Evolutionary conservation across 164 flowering plant genomes (phyloP), one percentile per base, ranked within the genome.

Genomic region (Stephania yunnanensis): DNA sequence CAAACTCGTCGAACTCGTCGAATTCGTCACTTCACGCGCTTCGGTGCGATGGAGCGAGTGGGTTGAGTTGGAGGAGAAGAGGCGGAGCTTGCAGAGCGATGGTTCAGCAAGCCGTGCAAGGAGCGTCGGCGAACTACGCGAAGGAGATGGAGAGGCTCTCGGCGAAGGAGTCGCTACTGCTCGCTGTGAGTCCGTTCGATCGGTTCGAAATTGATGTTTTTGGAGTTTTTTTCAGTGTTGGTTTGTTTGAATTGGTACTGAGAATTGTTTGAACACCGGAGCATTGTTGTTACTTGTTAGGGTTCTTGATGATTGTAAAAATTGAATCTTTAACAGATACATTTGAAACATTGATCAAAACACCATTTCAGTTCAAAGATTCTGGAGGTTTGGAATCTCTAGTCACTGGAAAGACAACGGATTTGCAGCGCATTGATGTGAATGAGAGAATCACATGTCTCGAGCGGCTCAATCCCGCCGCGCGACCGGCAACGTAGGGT

Each of bases 101-200:
- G 92, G 91, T 88, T 22, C 89, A 89, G 79, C 85, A 89, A 81
- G 77, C 87, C 10, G 82, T 81, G 0, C 90, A 80, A 31, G 97
- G 97, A 53, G 88, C 97, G 72, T 88, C 97, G 6, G 92, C 93
- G 7, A 77, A 82, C 70, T 91, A 92, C 31, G 97, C 95, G 10
- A 90, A 89, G 81, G 95, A 91, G 58, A 94, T 94, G 98, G 97
- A 94, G 83, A 82, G 95, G 71, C 92, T 92, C 69, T 86, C 97
- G 44, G 98, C 98, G 48, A 94, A 94, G 74, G 96, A 94, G 75
- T 88, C 98, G 6, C 92, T 94, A 25, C 90, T 94, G 58, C 93
- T 94, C 17, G 95, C 95, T 17, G 96, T 91, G 61, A 87, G 88
- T 82, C 3, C 0, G 9, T 46, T 31, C 29, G 20, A 22, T 7